phyloP scores from a whole-genome alignment of 345 rosid species.

The Citrus mangshanensis region DNA sequence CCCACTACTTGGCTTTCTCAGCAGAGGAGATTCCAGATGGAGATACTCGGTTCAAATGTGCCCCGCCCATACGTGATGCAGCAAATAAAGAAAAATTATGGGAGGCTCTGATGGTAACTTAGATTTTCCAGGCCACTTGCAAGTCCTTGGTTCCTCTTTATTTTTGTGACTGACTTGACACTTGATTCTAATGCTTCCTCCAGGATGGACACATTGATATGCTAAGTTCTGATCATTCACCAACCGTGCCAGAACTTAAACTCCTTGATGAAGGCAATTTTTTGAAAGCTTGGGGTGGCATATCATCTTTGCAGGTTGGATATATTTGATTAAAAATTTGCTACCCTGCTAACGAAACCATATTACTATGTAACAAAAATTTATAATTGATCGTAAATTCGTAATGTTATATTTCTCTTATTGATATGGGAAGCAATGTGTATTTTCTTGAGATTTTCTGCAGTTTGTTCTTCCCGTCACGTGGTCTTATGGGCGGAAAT shows the following conservation, averaged over 20 bases:
- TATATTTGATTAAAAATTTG: neutral
- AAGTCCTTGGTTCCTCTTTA: neutral
- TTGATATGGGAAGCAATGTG: constrained; percentile 17
- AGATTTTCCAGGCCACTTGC: neutral
- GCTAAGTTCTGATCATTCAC: constrained; percentile 97
- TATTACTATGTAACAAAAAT: neutral
- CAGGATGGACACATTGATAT: constrained; percentile 88
- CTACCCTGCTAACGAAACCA: neutral
- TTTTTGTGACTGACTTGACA: constrained; percentile 4
- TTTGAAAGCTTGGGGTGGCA: constrained; percentile 97
- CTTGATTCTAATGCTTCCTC: constrained; percentile 18
- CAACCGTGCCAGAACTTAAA: constrained; percentile 80
- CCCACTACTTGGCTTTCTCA: constrained; percentile 93
- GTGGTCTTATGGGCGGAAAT: constrained; percentile 75
- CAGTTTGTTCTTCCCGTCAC: constrained; percentile 96
- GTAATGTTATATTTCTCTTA: neutral
- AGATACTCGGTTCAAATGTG: constrained; percentile 94
- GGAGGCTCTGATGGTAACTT: constrained; percentile 84
- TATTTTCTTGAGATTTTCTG: constrained; percentile 33
- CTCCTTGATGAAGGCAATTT: constrained; percentile 72
- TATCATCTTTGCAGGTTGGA: constrained; percentile 89
- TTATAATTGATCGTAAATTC: no score
- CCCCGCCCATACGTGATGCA: constrained; percentile 86
- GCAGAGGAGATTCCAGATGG: constrained; percentile 89
- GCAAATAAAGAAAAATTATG: constrained; percentile 77